Conservation (phyloP, 257 asterid species). For the Striga asiatica region DNA sequence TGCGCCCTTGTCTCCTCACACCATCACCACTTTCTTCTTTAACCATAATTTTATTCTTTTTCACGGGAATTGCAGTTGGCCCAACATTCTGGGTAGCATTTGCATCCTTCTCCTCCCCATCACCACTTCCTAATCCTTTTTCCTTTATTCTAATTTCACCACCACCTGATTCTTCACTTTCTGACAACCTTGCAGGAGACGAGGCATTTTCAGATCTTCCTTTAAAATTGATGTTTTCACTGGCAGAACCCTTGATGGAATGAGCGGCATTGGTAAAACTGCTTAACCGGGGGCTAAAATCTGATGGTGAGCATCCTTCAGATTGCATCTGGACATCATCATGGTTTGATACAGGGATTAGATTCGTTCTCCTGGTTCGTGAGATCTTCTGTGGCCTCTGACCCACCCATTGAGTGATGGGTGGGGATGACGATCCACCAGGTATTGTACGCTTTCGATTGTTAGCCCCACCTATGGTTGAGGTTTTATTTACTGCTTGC, state of each 20-base stretch:
- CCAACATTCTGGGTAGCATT: constrained; percentile 45
- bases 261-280: constrained; percentile 38
- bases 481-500: constrained; percentile 36
- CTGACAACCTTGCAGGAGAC: constrained; percentile 72
- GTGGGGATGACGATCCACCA: constrained; percentile 70
- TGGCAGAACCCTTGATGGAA: constrained; percentile 42
- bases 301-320: constrained; percentile 76
- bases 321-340: constrained; percentile 60
- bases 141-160: constrained; percentile 58
- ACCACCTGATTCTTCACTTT: constrained; percentile 83
- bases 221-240: constrained; percentile 40
- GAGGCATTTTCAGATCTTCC: constrained; percentile 42
- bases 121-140: constrained; percentile 33
- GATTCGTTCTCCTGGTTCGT: constrained; percentile 76
- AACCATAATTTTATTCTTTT: constrained; percentile 50
- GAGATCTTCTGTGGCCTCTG: constrained; percentile 86
- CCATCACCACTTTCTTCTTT: constrained; percentile 79
- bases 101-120: constrained; percentile 45
- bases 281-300: constrained; percentile 54
- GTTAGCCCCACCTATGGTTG: constrained; percentile 49
- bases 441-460: constrained; percentile 71
- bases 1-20: constrained; percentile 85
- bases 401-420: constrained; percentile 88
- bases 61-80: constrained; percentile 33
- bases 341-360: constrained; percentile 65